Conservation (phyloP, 495 filamentous ascomycete species). For the Daldinia loculata region DNA sequence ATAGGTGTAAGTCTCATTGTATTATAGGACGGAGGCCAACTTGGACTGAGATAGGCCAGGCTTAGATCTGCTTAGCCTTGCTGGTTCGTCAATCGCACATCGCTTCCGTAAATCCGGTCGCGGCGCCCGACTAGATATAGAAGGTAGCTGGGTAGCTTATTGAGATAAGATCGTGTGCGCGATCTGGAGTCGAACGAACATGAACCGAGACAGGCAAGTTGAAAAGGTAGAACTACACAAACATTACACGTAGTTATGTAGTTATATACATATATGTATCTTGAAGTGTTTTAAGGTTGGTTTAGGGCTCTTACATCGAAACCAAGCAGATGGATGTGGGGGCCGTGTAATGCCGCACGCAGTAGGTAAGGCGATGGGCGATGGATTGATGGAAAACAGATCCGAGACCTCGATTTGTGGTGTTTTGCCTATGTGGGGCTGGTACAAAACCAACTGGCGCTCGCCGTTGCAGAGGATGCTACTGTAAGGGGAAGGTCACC, state of each 20-base stretch:
- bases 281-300: slow-evolving; percentile 12
- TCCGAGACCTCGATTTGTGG: slow-evolving; percentile 36
- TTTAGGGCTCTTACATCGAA: neutral
- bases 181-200: slow-evolving; percentile 10
- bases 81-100: slow-evolving; percentile 32
- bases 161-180: slow-evolving; percentile 7
- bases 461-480: slow-evolving; percentile 8
- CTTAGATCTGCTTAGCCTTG: slow-evolving; percentile 5
- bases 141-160: slow-evolving; percentile 24
- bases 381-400: slow-evolving; percentile 16
- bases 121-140: slow-evolving; percentile 34
- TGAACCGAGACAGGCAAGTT: slow-evolving; percentile 35
- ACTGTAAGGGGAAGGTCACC: slow-evolving; percentile 39
- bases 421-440: slow-evolving; percentile 36
- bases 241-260: neutral
- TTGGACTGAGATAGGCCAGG: neutral
- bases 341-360: slow-evolving; percentile 1
- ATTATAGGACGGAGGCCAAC: neutral
- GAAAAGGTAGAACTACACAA: slow-evolving; percentile 1
- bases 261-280: neutral
- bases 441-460: neutral
- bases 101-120: slow-evolving; percentile 35
- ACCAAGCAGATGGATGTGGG: slow-evolving; percentile 1
- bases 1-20: neutral
- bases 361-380: neutral